Conservation (phyloP, 352 stramenopile genomes). For the Pythium dissimile region DNA sequence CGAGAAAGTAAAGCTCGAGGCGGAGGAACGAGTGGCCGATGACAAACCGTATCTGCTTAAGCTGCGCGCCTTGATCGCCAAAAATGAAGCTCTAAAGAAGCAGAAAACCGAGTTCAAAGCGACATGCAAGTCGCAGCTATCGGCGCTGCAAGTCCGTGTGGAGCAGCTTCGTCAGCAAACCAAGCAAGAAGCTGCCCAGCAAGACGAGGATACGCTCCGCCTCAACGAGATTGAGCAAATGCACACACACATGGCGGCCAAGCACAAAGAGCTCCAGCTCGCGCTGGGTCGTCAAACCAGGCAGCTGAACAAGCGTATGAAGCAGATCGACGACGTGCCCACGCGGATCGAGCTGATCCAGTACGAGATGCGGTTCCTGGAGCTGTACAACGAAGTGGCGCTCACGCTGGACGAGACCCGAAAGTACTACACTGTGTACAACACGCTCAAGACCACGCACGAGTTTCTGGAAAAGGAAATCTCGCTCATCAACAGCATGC, state of each 20-base stretch:
- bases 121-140: conserved; percentile 41
- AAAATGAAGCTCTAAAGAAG: conserved; percentile 55
- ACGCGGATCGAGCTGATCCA: conserved; percentile 85
- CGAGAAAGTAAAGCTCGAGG: too few species aligned
- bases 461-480: conserved; percentile 86
- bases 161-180: conserved; percentile 39
- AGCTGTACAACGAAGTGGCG: conserved; percentile 87
- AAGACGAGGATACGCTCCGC: conserved; percentile 45
- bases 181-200: conserved; percentile 24
- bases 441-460: conserved; percentile 77
- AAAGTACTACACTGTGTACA: conserved; percentile 88
- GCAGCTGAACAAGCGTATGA: conserved; percentile 52
- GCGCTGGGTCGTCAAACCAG: conserved; percentile 56
- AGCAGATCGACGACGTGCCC: conserved; percentile 82
- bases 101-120: conserved; percentile 45
- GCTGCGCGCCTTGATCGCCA: conserved; percentile 35
- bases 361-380: conserved; percentile 87
- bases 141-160: conserved; percentile 33
- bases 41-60: conserved; percentile 27
- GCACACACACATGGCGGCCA: conserved; percentile 57
- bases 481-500: conserved; percentile 83
- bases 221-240: conserved; percentile 61
- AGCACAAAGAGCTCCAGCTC: conserved; percentile 66
- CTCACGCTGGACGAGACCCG: conserved; percentile 88
- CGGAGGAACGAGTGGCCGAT: conserved; percentile 24